phyloP scores from a whole-genome alignment of 495 filamentous ascomycete species.

The Daldinia bambusicola region DNA sequence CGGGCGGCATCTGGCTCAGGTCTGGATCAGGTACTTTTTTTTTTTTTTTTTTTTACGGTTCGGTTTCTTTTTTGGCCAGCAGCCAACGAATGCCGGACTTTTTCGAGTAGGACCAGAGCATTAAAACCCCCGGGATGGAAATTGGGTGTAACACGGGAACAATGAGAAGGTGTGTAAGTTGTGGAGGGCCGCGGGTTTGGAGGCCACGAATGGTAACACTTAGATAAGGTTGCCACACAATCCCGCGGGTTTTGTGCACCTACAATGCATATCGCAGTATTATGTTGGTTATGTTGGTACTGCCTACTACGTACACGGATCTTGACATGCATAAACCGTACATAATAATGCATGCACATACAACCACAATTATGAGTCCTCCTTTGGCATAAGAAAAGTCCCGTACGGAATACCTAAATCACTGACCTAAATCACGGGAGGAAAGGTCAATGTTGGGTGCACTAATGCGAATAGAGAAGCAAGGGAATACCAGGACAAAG shows the following conservation, averaged over 20 bases:
- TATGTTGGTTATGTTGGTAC: no score
- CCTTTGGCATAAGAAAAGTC: no score
- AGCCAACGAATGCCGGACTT: conserved; percentile 3
- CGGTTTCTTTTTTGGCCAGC: background rate
- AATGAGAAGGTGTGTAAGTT: conserved; percentile 5
- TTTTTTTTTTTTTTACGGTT: background rate
- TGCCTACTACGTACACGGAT: no score
- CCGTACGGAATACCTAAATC: no score
- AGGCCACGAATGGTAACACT: background rate
- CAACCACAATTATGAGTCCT: background rate
- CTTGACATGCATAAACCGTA: no score
- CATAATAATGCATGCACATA: background rate
- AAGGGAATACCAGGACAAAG: no score
- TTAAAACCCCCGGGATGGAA: conserved; percentile 1
- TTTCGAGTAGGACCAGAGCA: conserved; percentile 1
- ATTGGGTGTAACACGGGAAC: background rate
- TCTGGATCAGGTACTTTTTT: no score
- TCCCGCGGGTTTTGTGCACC: conserved; percentile 24
- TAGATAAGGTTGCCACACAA: background rate
- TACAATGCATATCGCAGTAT: no score
- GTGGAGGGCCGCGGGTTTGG: conserved; percentile 30
- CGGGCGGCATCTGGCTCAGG: conserved; percentile 19
- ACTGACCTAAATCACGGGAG: no score
- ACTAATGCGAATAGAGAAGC: no score
- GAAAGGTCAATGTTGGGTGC: no score